Evolutionary conservation across 257 asterid genomes (phyloP).

Genomic region (Solanum tacnaense): DNA sequence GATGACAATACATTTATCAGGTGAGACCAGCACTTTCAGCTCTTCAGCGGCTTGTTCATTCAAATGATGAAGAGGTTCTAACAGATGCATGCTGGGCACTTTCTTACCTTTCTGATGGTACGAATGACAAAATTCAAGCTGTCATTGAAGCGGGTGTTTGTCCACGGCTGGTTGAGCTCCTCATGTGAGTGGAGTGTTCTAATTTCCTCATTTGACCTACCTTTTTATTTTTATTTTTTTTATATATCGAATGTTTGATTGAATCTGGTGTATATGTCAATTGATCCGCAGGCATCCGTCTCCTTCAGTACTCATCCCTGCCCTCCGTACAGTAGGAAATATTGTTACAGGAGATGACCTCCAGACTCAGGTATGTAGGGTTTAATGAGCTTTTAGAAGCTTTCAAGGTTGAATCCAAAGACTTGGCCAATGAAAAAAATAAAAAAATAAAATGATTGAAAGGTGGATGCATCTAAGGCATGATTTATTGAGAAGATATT

Average conservation of each 20-base stretch:
- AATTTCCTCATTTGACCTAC: background rate
- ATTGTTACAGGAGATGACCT: slow-evolving; percentile 88
- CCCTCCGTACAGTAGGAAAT: slow-evolving; percentile 89
- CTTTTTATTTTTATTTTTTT: no score
- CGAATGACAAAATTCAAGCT: slow-evolving; percentile 90
- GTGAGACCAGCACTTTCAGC: slow-evolving; percentile 85
- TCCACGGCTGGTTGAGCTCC: slow-evolving; percentile 72
- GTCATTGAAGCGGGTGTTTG: slow-evolving; percentile 88
- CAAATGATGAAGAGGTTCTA: slow-evolving; percentile 86
- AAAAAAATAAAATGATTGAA: background rate
- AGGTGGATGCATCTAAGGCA: background rate
- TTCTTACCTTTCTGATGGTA: slow-evolving; percentile 89
- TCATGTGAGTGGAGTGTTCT: slow-evolving; percentile 49
- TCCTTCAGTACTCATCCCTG: slow-evolving; percentile 91
- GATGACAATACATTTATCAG: slow-evolving; percentile 22
- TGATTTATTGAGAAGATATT: background rate
- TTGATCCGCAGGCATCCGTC: slow-evolving; percentile 66
- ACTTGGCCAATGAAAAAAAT: background rate
- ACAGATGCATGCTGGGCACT: slow-evolving; percentile 99
- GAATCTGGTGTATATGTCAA: background rate
- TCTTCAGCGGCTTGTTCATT: slow-evolving; percentile 61
- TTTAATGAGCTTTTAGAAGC: background rate
- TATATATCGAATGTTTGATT: background rate
- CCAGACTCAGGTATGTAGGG: slow-evolving; percentile 65
- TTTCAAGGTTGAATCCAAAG: background rate